phyloP scores from a whole-genome alignment of 441 rosid genomes.

The Arabidopsis hybrid region DNA sequence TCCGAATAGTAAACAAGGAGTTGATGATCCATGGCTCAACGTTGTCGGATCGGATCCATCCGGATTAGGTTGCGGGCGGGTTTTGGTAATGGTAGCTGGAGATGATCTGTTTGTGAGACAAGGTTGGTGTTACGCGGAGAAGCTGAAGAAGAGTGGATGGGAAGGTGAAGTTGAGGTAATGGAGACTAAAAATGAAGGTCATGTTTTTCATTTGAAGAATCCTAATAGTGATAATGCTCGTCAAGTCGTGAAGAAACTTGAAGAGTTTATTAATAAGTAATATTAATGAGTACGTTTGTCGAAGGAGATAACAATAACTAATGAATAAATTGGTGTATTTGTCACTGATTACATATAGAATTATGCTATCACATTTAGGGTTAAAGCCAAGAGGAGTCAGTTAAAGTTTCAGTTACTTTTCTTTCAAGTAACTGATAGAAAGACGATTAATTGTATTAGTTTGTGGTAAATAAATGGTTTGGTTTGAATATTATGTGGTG shows the following conservation, averaged over 20 bases:
- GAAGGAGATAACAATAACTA: too few relatives aligned
- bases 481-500: not conserved
- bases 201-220: constrained; percentile 50
- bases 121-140: constrained; percentile 48
- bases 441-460: not conserved
- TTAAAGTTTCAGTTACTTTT: not conserved
- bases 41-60: constrained; percentile 41
- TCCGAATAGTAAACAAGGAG: constrained; percentile 43
- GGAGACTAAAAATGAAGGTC: constrained; percentile 49
- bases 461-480: not conserved
- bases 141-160: constrained; percentile 53
- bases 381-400: not conserved
- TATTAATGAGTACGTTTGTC: too few relatives aligned
- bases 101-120: constrained; percentile 48
- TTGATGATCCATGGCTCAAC: constrained; percentile 48
- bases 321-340: too few relatives aligned
- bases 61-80: constrained; percentile 49
- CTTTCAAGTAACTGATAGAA: not conserved
- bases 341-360: too few relatives aligned
- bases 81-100: constrained; percentile 53
- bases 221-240: constrained; percentile 41
- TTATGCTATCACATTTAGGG: not conserved
- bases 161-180: constrained; percentile 46
- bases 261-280: constrained; percentile 7
- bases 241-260: constrained; percentile 27